Conservation (phyloP, 352 stramenopile species). For the Phytophthora agathidicida region DNA sequence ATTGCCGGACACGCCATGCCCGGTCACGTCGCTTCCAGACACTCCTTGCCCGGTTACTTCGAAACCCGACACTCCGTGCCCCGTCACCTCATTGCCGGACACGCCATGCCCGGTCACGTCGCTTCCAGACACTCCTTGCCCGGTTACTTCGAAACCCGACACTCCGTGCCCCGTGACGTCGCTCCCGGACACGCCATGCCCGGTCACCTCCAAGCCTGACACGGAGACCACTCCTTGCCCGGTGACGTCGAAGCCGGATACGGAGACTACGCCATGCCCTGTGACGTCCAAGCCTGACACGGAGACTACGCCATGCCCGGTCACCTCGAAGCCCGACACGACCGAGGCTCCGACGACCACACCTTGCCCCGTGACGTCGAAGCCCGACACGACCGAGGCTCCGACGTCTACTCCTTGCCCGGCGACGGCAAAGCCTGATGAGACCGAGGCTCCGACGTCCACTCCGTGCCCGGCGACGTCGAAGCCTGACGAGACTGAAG, state of each 20-base stretch:
- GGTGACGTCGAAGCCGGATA: slow-evolving; percentile 7
- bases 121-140: slow-evolving; percentile 15
- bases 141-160: slow-evolving; percentile 11
- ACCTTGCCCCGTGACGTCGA: slow-evolving; percentile 1
- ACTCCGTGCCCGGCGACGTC: slow-evolving; percentile 18
- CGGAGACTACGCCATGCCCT: slow-evolving; percentile 4
- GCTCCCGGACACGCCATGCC: slow-evolving; percentile 12
- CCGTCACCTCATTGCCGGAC: slow-evolving; percentile 4
- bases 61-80: slow-evolving; percentile 17
- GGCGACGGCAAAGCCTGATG: slow-evolving; percentile 10
- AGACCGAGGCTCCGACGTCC: neutral
- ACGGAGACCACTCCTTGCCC: slow-evolving; percentile 10
- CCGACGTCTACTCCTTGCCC: slow-evolving; percentile 12
- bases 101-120: slow-evolving; percentile 17
- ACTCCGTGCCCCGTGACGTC: slow-evolving; percentile 13
- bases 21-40: slow-evolving; percentile 14
- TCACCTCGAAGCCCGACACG: slow-evolving; percentile 20
- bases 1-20: slow-evolving; percentile 18
- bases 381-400: neutral
- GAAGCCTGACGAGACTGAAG: slow-evolving; percentile 5
- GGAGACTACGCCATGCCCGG: slow-evolving; percentile 6
- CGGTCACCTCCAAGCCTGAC: slow-evolving; percentile 15
- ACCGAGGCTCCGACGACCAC: neutral
- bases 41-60: slow-evolving; percentile 18
- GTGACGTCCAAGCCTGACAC: slow-evolving; percentile 10